These are phyloP conservation scores for Syzygium malaccense DNA, from an alignment of 441 rosid species.

Conservation along the genomic window DNA sequence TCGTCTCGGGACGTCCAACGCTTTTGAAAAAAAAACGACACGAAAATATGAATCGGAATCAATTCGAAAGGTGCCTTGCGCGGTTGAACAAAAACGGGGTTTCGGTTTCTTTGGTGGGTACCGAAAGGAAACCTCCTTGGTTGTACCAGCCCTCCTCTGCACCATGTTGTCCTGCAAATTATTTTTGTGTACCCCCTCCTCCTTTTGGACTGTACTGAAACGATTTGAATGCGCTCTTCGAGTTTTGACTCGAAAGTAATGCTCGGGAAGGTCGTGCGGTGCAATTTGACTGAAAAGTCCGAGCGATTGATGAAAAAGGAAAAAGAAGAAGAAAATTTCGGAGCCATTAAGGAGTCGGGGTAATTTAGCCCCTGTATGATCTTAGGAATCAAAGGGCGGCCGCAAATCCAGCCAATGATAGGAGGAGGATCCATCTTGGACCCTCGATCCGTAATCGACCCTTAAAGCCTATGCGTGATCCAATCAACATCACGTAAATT, in stretches of 20 bases:
- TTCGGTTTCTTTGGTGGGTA: neutral
- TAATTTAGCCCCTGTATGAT: neutral
- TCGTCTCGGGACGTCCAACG: neutral
- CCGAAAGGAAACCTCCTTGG: neutral
- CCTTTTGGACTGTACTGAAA: neutral
- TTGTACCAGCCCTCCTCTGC: neutral
- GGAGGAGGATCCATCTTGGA: neutral
- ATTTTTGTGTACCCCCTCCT: neutral
- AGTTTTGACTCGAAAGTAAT: neutral
- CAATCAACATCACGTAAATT: neutral
- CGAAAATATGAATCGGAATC: neutral
- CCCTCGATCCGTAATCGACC: neutral
- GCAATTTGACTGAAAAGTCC: neutral
- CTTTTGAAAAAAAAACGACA: neutral
- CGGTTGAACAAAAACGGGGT: neutral
- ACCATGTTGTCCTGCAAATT: neutral
- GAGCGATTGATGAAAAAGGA: neutral
- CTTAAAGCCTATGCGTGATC: neutral
- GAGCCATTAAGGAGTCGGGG: neutral
- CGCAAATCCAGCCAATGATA: neutral
- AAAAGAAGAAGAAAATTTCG: neutral
- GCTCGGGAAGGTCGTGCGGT: neutral
- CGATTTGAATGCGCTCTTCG: neutral
- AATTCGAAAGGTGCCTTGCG: neutral
- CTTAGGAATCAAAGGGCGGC: neutral